Base-by-base conservation (phyloP, 805 yeast species). In the Kazachstania psychrophila region DNA sequence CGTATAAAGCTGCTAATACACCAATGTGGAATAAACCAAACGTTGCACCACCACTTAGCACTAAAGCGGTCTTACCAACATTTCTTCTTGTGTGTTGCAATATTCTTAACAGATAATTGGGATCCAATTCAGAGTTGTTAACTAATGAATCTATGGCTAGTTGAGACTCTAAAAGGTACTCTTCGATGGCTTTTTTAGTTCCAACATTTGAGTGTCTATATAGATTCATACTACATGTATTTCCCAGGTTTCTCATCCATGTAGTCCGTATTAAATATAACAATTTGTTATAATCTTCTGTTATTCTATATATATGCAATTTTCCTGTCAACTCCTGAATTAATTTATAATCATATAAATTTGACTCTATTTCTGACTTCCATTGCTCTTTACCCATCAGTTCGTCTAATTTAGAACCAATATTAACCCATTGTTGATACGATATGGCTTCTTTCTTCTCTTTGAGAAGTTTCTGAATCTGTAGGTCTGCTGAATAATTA, bases 11-110 rank as follows among this genome's bases (percentile, higher is more conserved):
- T 4, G 85, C 76, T 31, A 89, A 62, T 0, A 92, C 96, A 1
- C 99, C 99, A 40, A 87, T 82, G 47, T 89, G 97, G 43, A 88
- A 77, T 34, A 89, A 62, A 0, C 97, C 98, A 63, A 89, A 83
- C 4, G 95, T 83, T 2, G 95, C 87, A 2, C 99, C 99, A 2
- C 99, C 99, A 33, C 94, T 80, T 37, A 92, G 69, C n/a, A 94
- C 86, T 19, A 92, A 64, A 0, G 97, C 98, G 0, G 97, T 88
- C 38, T 96, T 69, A 0, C 99, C 99, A 35, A 84, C 84, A 50
- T 88, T 86, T 56, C 83, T 83, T 41, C 96, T 69, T 0, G 96
- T 84, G 54, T 89, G 95, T 27, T 82, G 73, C 23, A 89, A 64
- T 72, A 84, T 83, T 2, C 83, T 83, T 38, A 89, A 62, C 12